Evolutionary conservation across 148 eudicot species (phyloP).

Genomic region (Vaccinium vitisidaea): DNA sequence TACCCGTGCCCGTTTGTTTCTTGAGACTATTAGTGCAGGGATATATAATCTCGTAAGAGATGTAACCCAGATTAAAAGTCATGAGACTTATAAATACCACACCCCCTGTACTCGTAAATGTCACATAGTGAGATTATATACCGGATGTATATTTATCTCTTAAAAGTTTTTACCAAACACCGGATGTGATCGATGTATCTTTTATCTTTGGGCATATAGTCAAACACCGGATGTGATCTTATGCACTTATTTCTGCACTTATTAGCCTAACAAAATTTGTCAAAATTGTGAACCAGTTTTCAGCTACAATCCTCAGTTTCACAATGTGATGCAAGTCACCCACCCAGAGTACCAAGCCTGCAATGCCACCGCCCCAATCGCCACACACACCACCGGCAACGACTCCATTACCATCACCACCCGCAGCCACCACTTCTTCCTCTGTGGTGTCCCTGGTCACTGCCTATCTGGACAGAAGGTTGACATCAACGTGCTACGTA

Average conservation of each 20-base stretch:
- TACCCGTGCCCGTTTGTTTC: too few relatives aligned
- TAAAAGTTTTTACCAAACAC: too few relatives aligned
- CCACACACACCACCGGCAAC: slow-evolving; percentile 76
- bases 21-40: too few relatives aligned
- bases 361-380: slow-evolving; percentile 66
- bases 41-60: too few relatives aligned
- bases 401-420: slow-evolving; percentile 61
- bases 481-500: slow-evolving; percentile 21
- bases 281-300: slow-evolving; percentile 45
- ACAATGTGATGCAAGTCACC: slow-evolving; percentile 92
- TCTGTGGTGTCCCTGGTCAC: slow-evolving; percentile 29
- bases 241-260: background rate
- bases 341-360: slow-evolving; percentile 65
- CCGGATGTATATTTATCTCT: too few relatives aligned
- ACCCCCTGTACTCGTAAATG: too few relatives aligned
- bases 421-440: slow-evolving; percentile 64
- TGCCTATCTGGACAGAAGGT: slow-evolving; percentile 29
- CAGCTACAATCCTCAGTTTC: slow-evolving; percentile 71
- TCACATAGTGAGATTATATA: too few relatives aligned
- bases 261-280: background rate
- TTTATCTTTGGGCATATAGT: too few relatives aligned
- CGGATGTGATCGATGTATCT: too few relatives aligned
- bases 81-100: too few relatives aligned
- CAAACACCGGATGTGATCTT: too few relatives aligned
- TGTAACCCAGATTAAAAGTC: too few relatives aligned